Conservation (phyloP, 352 stramenopile species). For the Phytophthora fragariaefolia region DNA sequence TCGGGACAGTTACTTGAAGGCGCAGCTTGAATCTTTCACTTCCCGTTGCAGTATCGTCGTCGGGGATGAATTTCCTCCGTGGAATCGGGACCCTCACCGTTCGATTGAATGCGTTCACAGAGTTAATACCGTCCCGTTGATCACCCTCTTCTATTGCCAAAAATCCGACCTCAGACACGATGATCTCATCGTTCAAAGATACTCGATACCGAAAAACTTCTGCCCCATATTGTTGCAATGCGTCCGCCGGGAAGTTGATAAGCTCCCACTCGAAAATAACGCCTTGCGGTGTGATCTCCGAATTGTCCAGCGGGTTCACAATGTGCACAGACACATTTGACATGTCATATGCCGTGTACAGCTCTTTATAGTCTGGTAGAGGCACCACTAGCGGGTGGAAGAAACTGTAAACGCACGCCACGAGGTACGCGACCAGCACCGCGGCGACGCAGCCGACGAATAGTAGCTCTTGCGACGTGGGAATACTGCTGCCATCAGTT, state of each 20-base stretch:
- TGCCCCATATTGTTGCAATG: conserved; percentile 43
- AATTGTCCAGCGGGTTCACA: conserved; percentile 32
- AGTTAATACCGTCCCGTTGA: not conserved
- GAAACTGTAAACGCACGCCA: conserved; percentile 51
- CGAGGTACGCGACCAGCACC: conserved; percentile 46
- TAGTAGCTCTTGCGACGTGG: conserved; percentile 25
- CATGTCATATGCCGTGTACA: conserved; percentile 53
- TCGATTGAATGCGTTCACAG: conserved; percentile 28
- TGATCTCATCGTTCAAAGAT: conserved; percentile 40
- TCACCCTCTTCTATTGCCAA: conserved; percentile 18
- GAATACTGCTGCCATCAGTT: not conserved
- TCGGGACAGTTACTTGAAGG: conserved; percentile 24
- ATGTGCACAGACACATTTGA: conserved; percentile 55
- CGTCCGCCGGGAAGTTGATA: conserved; percentile 42
- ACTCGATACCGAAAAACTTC: conserved; percentile 58
- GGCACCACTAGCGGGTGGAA: conserved; percentile 45
- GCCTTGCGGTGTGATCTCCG: conserved; percentile 18
- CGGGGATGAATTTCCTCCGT: conserved; percentile 28
- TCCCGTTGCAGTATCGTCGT: not conserved
- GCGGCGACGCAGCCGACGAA: conserved; percentile 36
- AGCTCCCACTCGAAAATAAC: conserved; percentile 56
- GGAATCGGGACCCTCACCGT: conserved; percentile 51
- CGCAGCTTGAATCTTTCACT: conserved; percentile 27
- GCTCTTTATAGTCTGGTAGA: conserved; percentile 39
- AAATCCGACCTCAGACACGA: conserved; percentile 50